phyloP scores from a whole-genome alignment of 495 filamentous ascomycete genomes.

The Aspergillus conjunctus region DNA sequence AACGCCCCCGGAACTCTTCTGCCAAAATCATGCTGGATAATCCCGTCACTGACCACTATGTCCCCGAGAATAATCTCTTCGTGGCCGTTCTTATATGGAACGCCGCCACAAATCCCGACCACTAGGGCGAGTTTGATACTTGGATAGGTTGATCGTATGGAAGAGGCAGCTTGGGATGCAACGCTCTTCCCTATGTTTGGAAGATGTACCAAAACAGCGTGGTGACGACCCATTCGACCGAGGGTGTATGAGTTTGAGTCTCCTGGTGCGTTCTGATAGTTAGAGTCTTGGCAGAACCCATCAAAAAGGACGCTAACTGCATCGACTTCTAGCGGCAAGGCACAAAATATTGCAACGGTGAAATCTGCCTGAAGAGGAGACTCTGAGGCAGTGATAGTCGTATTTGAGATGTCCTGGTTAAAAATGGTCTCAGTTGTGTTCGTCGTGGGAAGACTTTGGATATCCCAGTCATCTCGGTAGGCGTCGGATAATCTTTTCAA shows the following conservation, averaged over 20 bases:
- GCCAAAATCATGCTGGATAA: slow-evolving; percentile 38
- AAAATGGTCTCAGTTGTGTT: not conserved
- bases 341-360: slow-evolving; percentile 31
- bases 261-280: slow-evolving; percentile 21
- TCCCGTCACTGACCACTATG: slow-evolving; percentile 39
- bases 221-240: slow-evolving; percentile 27
- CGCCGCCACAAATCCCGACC: slow-evolving; percentile 36
- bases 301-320: slow-evolving; percentile 31
- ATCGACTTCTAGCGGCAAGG: slow-evolving; percentile 29
- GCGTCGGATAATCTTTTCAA: slow-evolving; percentile 1
- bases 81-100: slow-evolving; percentile 22
- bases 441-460: not conserved
- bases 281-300: slow-evolving; percentile 19
- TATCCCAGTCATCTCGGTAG: slow-evolving; percentile 7
- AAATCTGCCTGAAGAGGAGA: slow-evolving; percentile 3
- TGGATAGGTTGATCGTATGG: slow-evolving; percentile 24
- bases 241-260: slow-evolving; percentile 33
- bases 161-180: slow-evolving; percentile 23
- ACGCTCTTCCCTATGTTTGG: slow-evolving; percentile 26
- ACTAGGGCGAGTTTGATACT: slow-evolving; percentile 29
- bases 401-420: not conserved
- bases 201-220: slow-evolving; percentile 30
- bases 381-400: not conserved
- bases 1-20: slow-evolving; percentile 23
- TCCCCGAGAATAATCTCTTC: slow-evolving; percentile 42